Conservation (phyloP, 2,329 filamentous ascomycete species). For the Tolypocladium paradoxum region DNA sequence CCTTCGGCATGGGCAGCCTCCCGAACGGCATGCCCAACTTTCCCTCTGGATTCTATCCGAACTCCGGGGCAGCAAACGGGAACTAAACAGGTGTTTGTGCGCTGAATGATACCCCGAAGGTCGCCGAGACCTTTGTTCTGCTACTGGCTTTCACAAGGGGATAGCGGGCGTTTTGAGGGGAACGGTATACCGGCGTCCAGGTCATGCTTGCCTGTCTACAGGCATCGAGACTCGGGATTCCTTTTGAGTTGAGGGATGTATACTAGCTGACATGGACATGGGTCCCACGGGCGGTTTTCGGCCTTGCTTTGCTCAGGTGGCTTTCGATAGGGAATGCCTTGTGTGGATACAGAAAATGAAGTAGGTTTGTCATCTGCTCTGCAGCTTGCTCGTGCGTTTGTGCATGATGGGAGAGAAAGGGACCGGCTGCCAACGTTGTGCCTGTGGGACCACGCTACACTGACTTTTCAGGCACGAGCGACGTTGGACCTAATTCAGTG, state of each 20-base stretch:
- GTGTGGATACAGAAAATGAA: neutral
- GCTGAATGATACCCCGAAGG: constrained; percentile 2
- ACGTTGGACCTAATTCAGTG: no score
- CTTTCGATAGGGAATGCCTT: neutral
- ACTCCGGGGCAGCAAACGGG: constrained; percentile 8
- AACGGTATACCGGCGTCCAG: neutral
- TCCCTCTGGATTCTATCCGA: constrained; percentile 27
- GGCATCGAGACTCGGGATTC: neutral
- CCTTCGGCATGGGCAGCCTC: constrained; percentile 28
- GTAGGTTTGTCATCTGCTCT: neutral
- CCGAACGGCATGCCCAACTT: constrained; percentile 33
- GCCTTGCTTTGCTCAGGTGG: neutral
- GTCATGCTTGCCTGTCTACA: neutral
- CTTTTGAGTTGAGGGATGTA: neutral
- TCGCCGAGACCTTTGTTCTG: neutral
- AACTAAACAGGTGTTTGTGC: neutral
- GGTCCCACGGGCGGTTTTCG: neutral
- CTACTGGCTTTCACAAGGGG: neutral
- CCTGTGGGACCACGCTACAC: no score
- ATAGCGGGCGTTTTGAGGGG: neutral
- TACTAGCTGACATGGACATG: neutral
- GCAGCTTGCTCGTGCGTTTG: neutral
- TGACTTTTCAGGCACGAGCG: no score
- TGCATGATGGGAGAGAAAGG: no score
- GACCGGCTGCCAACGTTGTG: no score